Evolutionary conservation across 2,329 filamentous ascomycete species (phyloP).

Genomic region (Cryphonectria radicalis): DNA sequence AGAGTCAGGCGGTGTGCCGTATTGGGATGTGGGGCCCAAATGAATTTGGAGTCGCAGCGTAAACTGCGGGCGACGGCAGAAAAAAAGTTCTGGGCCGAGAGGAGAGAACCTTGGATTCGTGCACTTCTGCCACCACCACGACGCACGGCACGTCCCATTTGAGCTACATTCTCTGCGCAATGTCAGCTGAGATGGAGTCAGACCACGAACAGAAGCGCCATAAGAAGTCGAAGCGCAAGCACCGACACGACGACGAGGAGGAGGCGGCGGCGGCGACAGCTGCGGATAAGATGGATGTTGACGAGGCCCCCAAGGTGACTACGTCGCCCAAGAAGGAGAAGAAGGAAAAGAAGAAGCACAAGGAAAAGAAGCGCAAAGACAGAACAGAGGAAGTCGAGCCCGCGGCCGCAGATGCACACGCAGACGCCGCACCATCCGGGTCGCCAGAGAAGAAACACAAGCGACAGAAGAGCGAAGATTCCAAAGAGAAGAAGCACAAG

Average conservation of each 20-base stretch:
- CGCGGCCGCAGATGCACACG: slow-evolving; percentile 19
- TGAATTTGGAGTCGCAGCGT: slow-evolving; percentile 1
- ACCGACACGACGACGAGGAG: slow-evolving; percentile 28
- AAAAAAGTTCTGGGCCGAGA: slow-evolving; percentile 28
- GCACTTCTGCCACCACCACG: background rate
- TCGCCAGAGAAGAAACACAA: slow-evolving; percentile 27
- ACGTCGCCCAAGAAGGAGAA: slow-evolving; percentile 29
- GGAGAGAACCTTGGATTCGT: background rate
- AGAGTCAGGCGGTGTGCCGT: slow-evolving; percentile 18
- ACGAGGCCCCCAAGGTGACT: slow-evolving; percentile 19
- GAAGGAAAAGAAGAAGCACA: slow-evolving; percentile 33
- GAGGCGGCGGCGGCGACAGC: background rate
- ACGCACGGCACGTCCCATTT: background rate
- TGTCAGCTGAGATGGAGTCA: slow-evolving; percentile 26
- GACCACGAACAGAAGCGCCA: slow-evolving; percentile 28
- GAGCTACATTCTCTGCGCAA: background rate
- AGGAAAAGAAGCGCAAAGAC: slow-evolving; percentile 38
- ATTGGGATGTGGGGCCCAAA: slow-evolving; percentile 11
- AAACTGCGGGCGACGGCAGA: slow-evolving; percentile 17
- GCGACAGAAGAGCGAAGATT: slow-evolving; percentile 31
- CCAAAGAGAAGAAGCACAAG: slow-evolving; percentile 33
- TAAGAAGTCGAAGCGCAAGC: slow-evolving; percentile 30
- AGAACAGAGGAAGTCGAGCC: slow-evolving; percentile 35
- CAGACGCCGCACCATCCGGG: background rate
- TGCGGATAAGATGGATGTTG: slow-evolving; percentile 29